Percentiles rank a stretch among this genome's conserved stretches.
These are phyloP conservation scores for Rhodotorula toruloides DNA, from an alignment of 768 basidiomycete genomes.

Conservation along the genomic window DNA sequence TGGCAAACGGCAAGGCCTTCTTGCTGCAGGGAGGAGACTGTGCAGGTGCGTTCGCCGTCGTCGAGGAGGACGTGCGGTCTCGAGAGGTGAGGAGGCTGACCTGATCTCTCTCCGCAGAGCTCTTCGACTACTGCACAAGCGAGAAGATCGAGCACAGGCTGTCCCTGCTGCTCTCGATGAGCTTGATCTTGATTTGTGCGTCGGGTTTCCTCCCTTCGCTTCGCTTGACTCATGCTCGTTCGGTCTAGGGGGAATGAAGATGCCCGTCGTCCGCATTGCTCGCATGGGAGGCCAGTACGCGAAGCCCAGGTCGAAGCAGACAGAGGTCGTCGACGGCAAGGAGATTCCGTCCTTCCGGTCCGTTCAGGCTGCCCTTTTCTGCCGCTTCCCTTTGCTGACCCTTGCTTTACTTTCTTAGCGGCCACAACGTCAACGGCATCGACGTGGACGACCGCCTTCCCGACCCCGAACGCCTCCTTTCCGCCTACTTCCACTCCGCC, in stretches of 20 bases:
- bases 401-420: slow-evolving; percentile 52
- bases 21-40: slow-evolving; percentile 96
- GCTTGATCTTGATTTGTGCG: slow-evolving; percentile 68
- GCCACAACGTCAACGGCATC: slow-evolving; percentile 87
- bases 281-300: slow-evolving; percentile 70
- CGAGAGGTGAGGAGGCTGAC: background rate
- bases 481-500: slow-evolving; percentile 93
- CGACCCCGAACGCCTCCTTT: slow-evolving; percentile 83
- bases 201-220: background rate
- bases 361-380: slow-evolving; percentile 36
- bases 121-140: slow-evolving; percentile 32
- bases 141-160: slow-evolving; percentile 80
- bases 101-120: slow-evolving; percentile 24
- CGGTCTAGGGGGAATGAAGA: slow-evolving; percentile 60
- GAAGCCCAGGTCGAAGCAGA: slow-evolving; percentile 70
- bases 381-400: background rate
- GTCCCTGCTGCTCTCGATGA: slow-evolving; percentile 88
- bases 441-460: slow-evolving; percentile 76
- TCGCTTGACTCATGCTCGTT: background rate
- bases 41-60: slow-evolving; percentile 55
- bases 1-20: slow-evolving; percentile 86
- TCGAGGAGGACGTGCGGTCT: slow-evolving; percentile 79
- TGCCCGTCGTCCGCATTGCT: slow-evolving; percentile 69
- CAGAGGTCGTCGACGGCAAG: slow-evolving; percentile 64
- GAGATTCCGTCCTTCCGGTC: slow-evolving; percentile 83